Percentiles rank a stretch among this genome's conserved stretches.
Evolutionary conservation across 768 basidiomycete species (phyloP).

Genomic region (Tremella yokohamensis): DNA sequence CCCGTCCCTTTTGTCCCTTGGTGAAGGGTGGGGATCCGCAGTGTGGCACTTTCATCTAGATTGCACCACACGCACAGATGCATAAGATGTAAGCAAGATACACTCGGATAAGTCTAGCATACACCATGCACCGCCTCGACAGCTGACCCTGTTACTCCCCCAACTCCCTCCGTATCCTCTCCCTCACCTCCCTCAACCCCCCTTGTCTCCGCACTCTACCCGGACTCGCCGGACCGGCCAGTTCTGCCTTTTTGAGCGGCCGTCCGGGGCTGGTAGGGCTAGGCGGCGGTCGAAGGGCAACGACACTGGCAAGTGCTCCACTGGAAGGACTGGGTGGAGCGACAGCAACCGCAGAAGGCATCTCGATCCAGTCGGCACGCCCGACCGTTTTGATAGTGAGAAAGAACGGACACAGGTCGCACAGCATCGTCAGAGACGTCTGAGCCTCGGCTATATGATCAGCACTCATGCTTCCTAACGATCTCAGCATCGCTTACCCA

Average conservation of each 20-base stretch:
- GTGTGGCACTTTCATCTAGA: too few species aligned
- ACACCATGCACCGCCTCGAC: too few species aligned
- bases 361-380: constrained; percentile 49
- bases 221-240: constrained; percentile 45
- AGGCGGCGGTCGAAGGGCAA: constrained; percentile 1
- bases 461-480: neutral
- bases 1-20: too few species aligned
- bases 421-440: constrained; percentile 45
- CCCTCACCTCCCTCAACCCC: constrained; percentile 51
- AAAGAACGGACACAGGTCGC: constrained; percentile 50
- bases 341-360: constrained; percentile 31
- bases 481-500: constrained; percentile 27
- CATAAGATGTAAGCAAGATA: too few species aligned
- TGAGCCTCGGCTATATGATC: constrained; percentile 45
- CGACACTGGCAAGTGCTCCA: neutral
- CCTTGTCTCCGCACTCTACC: constrained; percentile 37
- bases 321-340: neutral
- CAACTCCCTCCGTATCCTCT: constrained; percentile 48
- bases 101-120: too few species aligned
- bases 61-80: too few species aligned
- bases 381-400: constrained; percentile 36
- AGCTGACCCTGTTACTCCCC: constrained; percentile 22
- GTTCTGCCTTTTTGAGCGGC: neutral
- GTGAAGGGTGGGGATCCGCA: too few species aligned
- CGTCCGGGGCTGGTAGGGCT: neutral